Conservation (phyloP, 177 flowering plant species). For the Telopea speciosissima region DNA sequence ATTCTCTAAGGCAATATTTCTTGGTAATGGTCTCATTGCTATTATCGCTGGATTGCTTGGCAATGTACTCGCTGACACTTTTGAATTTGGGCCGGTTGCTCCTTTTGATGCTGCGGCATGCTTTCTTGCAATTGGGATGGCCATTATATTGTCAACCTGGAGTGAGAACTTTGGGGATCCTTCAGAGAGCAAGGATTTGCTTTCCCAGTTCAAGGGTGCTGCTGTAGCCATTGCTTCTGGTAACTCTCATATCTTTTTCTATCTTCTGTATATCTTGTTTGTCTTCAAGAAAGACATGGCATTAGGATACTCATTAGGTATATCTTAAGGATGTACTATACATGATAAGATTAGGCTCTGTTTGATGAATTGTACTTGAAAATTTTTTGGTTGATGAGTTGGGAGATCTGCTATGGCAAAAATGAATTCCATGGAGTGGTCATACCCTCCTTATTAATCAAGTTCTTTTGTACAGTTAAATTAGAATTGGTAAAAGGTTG, state of each 20-base stretch:
- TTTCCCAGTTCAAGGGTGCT: conserved; percentile 85
- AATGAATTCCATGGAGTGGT: too few species aligned
- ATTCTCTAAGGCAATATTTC: conserved; percentile 92
- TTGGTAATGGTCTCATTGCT: conserved; percentile 90
- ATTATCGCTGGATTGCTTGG: conserved; percentile 33
- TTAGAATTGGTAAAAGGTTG: too few species aligned
- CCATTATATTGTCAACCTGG: conserved; percentile 84
- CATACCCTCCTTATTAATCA: too few species aligned
- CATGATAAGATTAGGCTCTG: too few species aligned
- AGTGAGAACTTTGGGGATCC: conserved; percentile 90
- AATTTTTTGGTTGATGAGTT: too few species aligned
- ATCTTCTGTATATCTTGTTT: background rate
- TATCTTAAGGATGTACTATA: too few species aligned
- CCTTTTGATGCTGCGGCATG: conserved; percentile 67
- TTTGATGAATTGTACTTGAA: too few species aligned
- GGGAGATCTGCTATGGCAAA: too few species aligned
- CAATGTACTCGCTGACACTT: conserved; percentile 66
- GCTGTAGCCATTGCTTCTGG: conserved; percentile 97
- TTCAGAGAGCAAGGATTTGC: conserved; percentile 89
- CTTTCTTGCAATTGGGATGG: conserved; percentile 81
- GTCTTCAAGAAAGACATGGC: background rate
- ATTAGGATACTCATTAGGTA: too few species aligned
- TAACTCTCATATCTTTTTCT: conserved; percentile 16
- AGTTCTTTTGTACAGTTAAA: too few species aligned
- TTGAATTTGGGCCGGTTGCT: conserved; percentile 75